Evolutionary conservation across 352 stramenopile species (phyloP).

Genomic region (Globisporangium cystogenes): DNA sequence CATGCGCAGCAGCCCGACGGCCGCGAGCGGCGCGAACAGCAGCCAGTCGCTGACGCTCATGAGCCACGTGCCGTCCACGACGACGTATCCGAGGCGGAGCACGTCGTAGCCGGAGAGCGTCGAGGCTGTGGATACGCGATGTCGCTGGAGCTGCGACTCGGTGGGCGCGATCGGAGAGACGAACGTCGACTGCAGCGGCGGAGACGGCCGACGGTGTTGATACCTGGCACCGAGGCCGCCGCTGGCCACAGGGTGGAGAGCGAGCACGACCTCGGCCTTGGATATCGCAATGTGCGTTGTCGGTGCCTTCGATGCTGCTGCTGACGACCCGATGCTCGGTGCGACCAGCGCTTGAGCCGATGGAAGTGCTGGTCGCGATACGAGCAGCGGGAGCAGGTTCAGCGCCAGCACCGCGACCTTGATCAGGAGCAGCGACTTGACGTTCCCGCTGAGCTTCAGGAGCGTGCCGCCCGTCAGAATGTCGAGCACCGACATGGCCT

Average conservation of each 20-base stretch:
- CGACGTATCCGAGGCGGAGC: constrained; percentile 27
- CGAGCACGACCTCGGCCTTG: constrained; percentile 7
- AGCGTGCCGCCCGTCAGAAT: constrained; percentile 27
- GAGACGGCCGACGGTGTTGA: no score
- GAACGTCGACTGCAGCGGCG: no score
- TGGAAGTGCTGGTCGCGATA: constrained; percentile 18
- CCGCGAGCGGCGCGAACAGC: constrained; percentile 13
- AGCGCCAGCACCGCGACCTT: constrained; percentile 34
- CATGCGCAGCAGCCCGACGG: constrained; percentile 18
- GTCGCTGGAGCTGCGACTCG: constrained; percentile 1
- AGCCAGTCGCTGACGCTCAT: constrained; percentile 28
- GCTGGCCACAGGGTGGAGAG: neutral
- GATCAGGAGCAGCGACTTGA: constrained; percentile 30
- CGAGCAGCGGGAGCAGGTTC: constrained; percentile 28
- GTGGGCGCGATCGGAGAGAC: neutral
- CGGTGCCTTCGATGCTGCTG: no score
- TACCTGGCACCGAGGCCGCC: neutral
- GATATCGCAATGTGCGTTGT: neutral
- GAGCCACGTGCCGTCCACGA: constrained; percentile 21
- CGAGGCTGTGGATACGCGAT: no score
- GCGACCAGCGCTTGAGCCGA: no score
- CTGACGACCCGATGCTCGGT: no score
- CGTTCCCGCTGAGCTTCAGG: constrained; percentile 23
- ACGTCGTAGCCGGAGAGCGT: constrained; percentile 33
- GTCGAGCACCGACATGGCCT: constrained; percentile 22